These are phyloP conservation scores for Xylona heveae DNA, from an alignment of 495 filamentous ascomycete genomes.

Conservation along the genomic window DNA sequence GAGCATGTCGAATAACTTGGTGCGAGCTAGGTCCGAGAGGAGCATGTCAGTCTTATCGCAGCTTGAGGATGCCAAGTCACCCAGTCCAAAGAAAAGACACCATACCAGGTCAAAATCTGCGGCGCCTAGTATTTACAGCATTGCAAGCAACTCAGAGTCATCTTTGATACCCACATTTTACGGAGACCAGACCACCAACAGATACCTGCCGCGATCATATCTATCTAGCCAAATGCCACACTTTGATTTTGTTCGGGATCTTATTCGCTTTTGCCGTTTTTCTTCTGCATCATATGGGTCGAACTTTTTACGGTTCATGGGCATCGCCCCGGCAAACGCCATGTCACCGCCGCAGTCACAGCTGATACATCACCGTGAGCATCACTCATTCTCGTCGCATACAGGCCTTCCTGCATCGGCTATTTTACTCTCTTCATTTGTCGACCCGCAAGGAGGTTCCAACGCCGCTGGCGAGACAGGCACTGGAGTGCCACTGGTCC, in stretches of 20 bases:
- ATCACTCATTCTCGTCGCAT: constrained; percentile 51
- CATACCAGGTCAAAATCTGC: constrained; percentile 17
- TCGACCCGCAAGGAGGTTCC: constrained; percentile 53
- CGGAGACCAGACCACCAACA: constrained; percentile 7
- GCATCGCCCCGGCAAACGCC: constrained; percentile 23
- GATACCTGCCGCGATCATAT: constrained; percentile 6
- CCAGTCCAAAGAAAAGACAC: constrained; percentile 11
- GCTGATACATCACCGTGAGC: constrained; percentile 31
- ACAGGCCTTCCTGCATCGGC: constrained; percentile 42
- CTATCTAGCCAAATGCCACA: constrained; percentile 44
- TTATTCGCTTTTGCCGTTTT: constrained; percentile 56
- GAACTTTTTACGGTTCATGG: constrained; percentile 48
- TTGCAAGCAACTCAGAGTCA: constrained; percentile 39
- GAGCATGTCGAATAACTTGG: constrained; percentile 25
- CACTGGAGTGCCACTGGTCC: constrained; percentile 56
- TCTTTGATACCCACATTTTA: constrained; percentile 40
- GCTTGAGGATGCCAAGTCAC: constrained; percentile 15
- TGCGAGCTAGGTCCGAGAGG: constrained; percentile 25
- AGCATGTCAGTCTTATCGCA: constrained; percentile 18
- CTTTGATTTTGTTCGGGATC: constrained; percentile 45
- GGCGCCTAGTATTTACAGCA: constrained; percentile 46
- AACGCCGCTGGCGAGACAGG: constrained; percentile 49
- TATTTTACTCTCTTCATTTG: constrained; percentile 55
- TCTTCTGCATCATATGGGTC: constrained; percentile 59
- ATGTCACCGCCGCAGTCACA: constrained; percentile 14